Evolutionary conservation across 2,329 filamentous ascomycete species (phyloP).

Genomic region (Botryotinia calthae): DNA sequence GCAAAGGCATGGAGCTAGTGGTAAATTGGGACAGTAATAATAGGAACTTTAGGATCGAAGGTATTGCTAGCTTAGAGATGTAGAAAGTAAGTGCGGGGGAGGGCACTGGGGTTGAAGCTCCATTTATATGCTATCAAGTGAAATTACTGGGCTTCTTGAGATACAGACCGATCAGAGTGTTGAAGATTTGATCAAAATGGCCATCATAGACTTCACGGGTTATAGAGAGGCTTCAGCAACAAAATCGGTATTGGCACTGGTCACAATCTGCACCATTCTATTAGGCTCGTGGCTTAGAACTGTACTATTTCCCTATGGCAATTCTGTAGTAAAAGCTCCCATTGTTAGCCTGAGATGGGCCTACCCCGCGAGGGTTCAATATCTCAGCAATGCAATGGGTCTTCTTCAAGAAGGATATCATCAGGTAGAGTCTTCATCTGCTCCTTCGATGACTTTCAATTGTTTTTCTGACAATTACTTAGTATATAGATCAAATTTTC

Average conservation of each 20-base stretch:
- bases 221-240: neutral
- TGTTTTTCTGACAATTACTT: neutral
- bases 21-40: neutral
- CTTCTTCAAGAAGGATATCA: neutral
- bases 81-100: neutral
- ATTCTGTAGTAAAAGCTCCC: neutral
- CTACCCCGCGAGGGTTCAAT: neutral
- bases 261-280: neutral
- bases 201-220: neutral
- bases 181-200: neutral
- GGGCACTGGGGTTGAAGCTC: neutral
- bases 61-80: neutral
- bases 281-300: neutral
- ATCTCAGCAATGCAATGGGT: neutral
- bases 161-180: neutral
- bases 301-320: neutral
- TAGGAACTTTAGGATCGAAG: neutral
- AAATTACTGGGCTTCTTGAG: neutral
- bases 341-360: neutral
- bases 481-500: neutral
- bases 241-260: neutral
- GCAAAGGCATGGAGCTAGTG: neutral
- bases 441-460: neutral
- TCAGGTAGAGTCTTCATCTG: neutral
- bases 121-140: neutral